Percentiles rank a stretch among this genome's conserved stretches.
These are phyloP conservation scores for Saururus chinensis DNA, from an alignment of 164 flowering plant genomes.

Conservation along the genomic window DNA sequence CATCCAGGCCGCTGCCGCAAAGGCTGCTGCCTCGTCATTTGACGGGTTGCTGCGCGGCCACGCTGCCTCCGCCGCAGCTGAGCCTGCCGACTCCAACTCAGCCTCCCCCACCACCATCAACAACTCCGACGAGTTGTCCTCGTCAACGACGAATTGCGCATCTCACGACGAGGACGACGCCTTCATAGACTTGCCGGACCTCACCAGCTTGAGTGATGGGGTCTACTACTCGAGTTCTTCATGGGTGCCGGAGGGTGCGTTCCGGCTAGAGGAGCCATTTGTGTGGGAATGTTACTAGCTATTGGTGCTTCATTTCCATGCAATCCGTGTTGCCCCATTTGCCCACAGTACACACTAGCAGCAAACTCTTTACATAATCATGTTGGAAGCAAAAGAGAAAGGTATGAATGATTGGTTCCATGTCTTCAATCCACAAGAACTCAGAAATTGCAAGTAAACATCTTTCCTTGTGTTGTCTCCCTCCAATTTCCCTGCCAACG, in stretches of 20 bases:
- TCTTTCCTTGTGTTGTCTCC: too few species aligned
- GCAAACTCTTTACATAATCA: too few species aligned
- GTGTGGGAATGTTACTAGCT: slow-evolving; percentile 16
- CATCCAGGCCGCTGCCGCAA: slow-evolving; percentile 45
- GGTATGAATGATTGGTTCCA: too few species aligned
- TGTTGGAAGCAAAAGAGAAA: too few species aligned
- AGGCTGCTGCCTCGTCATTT: slow-evolving; percentile 26
- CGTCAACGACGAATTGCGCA: slow-evolving; percentile 1
- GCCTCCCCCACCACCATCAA: slow-evolving; percentile 5
- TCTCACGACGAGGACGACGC: slow-evolving; percentile 1
- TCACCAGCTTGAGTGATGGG: slow-evolving; percentile 6
- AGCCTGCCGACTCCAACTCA: slow-evolving; percentile 3
- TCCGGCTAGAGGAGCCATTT: slow-evolving; percentile 19
- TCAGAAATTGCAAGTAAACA: too few species aligned
- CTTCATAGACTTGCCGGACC: slow-evolving; percentile 24
- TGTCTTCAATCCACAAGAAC: too few species aligned
- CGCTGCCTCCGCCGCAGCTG: not conserved
- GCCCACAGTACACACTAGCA: too few species aligned
- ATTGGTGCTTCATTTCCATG: too few species aligned
- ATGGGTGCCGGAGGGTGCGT: slow-evolving; percentile 11
- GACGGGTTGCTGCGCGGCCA: slow-evolving; percentile 2
- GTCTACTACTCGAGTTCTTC: slow-evolving; percentile 2
- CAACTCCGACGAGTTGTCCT: slow-evolving; percentile 5
- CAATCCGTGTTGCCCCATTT: too few species aligned
- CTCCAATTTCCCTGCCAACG: too few species aligned